Conservation (phyloP, 2,329 filamentous ascomycete species). For the Xylaria sp. region DNA sequence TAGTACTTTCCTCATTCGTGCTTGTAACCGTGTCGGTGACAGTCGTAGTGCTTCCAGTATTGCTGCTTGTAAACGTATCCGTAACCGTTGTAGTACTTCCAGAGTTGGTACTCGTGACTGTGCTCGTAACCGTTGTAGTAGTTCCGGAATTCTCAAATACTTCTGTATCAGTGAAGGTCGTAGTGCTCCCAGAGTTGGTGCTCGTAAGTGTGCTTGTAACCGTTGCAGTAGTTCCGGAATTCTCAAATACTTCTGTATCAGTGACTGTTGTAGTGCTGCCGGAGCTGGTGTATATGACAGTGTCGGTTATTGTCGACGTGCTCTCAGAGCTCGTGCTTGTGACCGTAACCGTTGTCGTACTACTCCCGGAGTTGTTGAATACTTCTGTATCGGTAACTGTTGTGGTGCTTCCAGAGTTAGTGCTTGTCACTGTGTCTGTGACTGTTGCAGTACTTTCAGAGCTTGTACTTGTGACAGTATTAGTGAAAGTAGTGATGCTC, state of each 20-base stretch:
- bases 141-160: background rate
- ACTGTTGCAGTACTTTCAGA: background rate
- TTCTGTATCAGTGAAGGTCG: background rate
- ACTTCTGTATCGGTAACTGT: too few relatives aligned
- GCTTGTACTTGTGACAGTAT: background rate
- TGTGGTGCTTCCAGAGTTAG: background rate
- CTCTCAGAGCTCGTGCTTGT: too few relatives aligned
- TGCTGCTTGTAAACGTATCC: background rate
- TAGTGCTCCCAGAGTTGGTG: background rate
- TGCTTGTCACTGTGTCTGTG: conserved; percentile 2
- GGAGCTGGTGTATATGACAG: background rate
- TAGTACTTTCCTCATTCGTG: too few relatives aligned
- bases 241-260: background rate
- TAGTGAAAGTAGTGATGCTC: background rate
- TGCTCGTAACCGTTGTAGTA: background rate
- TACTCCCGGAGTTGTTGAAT: too few relatives aligned
- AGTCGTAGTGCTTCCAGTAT: background rate
- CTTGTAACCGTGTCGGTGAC: too few relatives aligned
- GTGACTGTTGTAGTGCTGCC: background rate
- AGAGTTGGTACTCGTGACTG: background rate
- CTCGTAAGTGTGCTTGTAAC: background rate
- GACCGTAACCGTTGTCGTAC: too few relatives aligned
- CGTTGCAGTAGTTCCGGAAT: too few relatives aligned
- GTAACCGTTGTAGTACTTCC: conserved; percentile 4
- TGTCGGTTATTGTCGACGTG: background rate